Conservation (phyloP, 2,329 filamentous ascomycete species). For the Scedosporium aurantiacum region DNA sequence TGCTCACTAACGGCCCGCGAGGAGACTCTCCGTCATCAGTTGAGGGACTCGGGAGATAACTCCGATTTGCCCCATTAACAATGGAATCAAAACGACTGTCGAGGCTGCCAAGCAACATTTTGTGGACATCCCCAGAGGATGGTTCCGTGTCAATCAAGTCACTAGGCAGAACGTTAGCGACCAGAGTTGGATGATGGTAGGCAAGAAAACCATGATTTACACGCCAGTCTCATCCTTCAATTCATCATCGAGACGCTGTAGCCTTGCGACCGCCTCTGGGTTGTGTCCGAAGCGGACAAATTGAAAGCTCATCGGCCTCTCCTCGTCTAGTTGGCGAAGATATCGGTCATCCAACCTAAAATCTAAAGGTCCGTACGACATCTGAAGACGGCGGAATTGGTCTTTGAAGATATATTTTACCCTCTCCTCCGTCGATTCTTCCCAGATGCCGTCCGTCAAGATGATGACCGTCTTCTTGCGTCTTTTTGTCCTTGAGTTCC, state of each 20-base stretch:
- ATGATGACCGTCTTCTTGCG: neutral
- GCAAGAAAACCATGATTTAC: neutral
- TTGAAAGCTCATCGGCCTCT: constrained; percentile 17
- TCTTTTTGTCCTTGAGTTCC: no score
- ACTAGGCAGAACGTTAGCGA: constrained; percentile 8
- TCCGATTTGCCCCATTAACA: no score
- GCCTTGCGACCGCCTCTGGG: constrained; percentile 10
- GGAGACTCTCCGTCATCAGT: no score
- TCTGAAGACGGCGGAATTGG: neutral
- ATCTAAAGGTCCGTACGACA: neutral
- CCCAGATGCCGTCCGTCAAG: neutral
- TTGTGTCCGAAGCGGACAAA: constrained; percentile 20
- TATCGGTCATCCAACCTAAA: no score
- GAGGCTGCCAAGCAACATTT: constrained; percentile 19
- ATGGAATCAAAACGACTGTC: no score
- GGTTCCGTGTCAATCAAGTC: constrained; percentile 19
- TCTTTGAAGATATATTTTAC: neutral
- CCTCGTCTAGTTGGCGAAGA: neutral
- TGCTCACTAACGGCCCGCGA: no score
- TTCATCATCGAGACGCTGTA: constrained; percentile 8
- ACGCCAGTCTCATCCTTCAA: neutral
- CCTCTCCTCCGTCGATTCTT: neutral
- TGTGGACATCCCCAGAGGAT: constrained; percentile 16
- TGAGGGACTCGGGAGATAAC: no score
- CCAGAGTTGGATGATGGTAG: neutral